Conservation (phyloP, 805 yeast genomes). For the Barnettozyma populi region DNA sequence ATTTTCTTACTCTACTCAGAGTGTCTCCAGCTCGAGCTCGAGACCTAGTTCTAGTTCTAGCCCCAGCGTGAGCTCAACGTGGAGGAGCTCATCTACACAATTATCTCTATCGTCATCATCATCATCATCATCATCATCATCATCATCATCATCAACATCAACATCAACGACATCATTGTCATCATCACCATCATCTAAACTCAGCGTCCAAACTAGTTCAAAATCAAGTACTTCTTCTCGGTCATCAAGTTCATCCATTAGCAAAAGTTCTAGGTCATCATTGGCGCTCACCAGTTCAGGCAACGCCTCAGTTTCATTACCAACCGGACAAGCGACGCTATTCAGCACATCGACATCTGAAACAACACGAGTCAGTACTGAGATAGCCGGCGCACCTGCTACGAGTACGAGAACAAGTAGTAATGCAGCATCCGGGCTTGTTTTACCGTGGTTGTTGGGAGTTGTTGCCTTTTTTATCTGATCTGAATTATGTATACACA, state of each 20-base stretch:
- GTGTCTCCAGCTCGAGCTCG: neutral
- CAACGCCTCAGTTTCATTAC: neutral
- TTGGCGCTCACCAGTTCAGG: neutral
- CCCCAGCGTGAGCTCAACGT: too few relatives aligned
- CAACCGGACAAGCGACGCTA: neutral
- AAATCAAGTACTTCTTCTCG: neutral
- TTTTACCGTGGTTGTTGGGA: neutral
- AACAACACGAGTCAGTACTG: neutral
- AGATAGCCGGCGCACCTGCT: neutral
- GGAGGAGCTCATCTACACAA: too few relatives aligned
- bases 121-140: too few relatives aligned
- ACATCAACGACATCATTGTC: too few relatives aligned
- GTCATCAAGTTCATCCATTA: neutral
- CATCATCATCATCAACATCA: too few relatives aligned
- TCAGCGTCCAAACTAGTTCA: neutral
- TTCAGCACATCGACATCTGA: neutral
- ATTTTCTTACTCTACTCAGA: neutral
- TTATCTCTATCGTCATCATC: too few relatives aligned
- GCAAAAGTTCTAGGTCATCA: neutral
- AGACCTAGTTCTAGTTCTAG: neutral
- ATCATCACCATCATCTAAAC: too few relatives aligned
- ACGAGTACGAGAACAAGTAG: neutral
- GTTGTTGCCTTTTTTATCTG: neutral
- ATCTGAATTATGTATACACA: too few relatives aligned
- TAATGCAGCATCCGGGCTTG: neutral